Evolutionary conservation across 768 basidiomycete species (phyloP).

Genomic region (Kwoniella europaea): DNA sequence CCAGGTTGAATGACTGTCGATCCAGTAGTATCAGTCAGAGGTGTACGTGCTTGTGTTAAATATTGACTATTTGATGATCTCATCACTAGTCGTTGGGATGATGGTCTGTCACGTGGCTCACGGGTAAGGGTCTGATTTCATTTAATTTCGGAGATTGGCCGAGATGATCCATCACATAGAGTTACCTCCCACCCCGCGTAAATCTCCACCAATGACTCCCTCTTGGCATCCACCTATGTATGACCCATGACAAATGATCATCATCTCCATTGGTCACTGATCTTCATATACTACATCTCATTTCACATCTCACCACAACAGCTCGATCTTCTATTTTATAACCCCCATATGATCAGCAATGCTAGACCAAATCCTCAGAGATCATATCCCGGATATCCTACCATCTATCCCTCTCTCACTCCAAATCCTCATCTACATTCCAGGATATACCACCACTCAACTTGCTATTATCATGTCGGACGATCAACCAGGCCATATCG

Average conservation of each 20-base stretch:
- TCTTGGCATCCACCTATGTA: not conserved
- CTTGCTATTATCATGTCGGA: slow-evolving; percentile 42
- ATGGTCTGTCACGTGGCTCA: no score
- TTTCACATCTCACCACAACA: not conserved
- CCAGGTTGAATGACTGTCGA: no score
- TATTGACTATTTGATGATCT: no score
- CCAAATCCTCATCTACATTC: slow-evolving; percentile 3
- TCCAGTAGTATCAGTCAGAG: no score
- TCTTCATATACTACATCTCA: not conserved
- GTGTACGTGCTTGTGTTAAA: no score
- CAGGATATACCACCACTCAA: slow-evolving; percentile 30
- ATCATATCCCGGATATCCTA: slow-evolving; percentile 79
- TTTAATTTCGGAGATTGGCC: no score
- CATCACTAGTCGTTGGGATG: no score
- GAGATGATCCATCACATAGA: no score
- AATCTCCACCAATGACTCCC: no score
- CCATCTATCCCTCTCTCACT: slow-evolving; percentile 62
- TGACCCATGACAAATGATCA: not conserved
- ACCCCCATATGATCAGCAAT: slow-evolving; percentile 7
- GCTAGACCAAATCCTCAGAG: slow-evolving; percentile 70
- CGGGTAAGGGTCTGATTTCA: no score
- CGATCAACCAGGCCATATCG: slow-evolving; percentile 35
- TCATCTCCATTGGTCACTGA: not conserved
- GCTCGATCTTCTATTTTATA: no score
- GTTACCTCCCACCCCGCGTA: no score